Conservation (phyloP, 352 stramenopile species). For the Aphanomyces euteiches region DNA sequence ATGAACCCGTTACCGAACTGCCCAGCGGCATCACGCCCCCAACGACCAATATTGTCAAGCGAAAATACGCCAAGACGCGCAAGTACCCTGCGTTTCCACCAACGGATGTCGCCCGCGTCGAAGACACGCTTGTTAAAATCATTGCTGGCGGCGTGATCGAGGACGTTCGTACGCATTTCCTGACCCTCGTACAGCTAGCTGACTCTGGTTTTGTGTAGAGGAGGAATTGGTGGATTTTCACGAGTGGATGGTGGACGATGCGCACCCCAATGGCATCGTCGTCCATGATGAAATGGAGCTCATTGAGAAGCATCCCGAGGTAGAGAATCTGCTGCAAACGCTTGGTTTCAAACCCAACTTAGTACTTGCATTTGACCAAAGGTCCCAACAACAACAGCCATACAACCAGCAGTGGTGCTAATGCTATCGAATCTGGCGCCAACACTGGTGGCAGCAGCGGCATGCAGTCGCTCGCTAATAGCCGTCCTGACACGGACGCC, state of each 20-base stretch:
- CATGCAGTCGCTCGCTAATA: constrained; percentile 1
- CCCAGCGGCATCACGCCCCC: constrained; percentile 70
- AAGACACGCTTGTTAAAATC: constrained; percentile 81
- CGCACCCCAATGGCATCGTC: constrained; percentile 58
- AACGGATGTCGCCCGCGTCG: constrained; percentile 72
- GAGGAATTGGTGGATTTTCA: constrained; percentile 84
- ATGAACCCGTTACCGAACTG: constrained; percentile 66
- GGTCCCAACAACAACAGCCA: not conserved
- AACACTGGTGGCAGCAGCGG: not conserved
- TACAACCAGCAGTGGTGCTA: not conserved
- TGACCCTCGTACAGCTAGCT: not conserved
- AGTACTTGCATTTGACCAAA: constrained; percentile 16
- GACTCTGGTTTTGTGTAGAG: constrained; percentile 36
- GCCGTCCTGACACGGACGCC: not conserved
- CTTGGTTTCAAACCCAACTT: not conserved
- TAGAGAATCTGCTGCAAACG: not conserved
- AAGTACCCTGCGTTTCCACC: constrained; percentile 80
- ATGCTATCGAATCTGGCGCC: not conserved
- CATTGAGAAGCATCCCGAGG: constrained; percentile 55
- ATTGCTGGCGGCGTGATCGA: constrained; percentile 64
- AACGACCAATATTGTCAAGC: constrained; percentile 85
- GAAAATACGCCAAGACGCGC: constrained; percentile 84
- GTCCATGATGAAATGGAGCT: constrained; percentile 81
- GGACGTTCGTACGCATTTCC: constrained; percentile 57
- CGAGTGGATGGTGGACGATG: constrained; percentile 81